phyloP scores from a whole-genome alignment of 1,139 yeast species.

The Yamadazyma dendronema region DNA sequence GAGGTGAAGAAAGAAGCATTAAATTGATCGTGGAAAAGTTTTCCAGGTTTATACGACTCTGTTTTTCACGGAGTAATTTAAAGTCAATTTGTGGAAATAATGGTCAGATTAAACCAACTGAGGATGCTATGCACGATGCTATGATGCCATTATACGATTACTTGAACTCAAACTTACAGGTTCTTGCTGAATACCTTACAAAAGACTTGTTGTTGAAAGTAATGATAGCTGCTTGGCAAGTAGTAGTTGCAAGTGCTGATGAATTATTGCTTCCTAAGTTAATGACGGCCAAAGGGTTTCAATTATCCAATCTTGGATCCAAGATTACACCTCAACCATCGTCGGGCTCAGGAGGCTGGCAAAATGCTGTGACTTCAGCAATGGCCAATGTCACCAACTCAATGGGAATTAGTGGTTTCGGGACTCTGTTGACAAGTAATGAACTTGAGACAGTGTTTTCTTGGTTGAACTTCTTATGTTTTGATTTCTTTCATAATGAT shows the following conservation, averaged over 20 bases:
- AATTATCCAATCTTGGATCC: slow-evolving; percentile 22
- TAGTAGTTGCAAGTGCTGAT: slow-evolving; percentile 64
- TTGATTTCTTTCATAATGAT: slow-evolving; percentile 74
- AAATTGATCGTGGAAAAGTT: slow-evolving; percentile 67
- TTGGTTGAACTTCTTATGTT: slow-evolving; percentile 67
- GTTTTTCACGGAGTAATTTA: slow-evolving; percentile 46
- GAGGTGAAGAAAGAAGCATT: slow-evolving; percentile 64
- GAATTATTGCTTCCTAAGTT: slow-evolving; percentile 68
- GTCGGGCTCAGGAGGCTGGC: slow-evolving; percentile 35
- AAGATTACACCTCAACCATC: slow-evolving; percentile 15
- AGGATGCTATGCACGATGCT: slow-evolving; percentile 61
- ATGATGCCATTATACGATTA: slow-evolving; percentile 75
- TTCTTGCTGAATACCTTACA: slow-evolving; percentile 64
- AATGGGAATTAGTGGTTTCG: slow-evolving; percentile 47
- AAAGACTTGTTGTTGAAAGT: slow-evolving; percentile 59
- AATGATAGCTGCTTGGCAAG: slow-evolving; percentile 77
- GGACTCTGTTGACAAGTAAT: slow-evolving; percentile 52
- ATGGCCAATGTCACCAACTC: slow-evolving; percentile 48
- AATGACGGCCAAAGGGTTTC: slow-evolving; percentile 52
- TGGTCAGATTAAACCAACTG: slow-evolving; percentile 46
- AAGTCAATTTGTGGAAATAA: slow-evolving; percentile 52
- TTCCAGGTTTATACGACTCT: slow-evolving; percentile 38
- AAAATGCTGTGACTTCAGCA: slow-evolving; percentile 47
- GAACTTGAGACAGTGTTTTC: slow-evolving; percentile 71
- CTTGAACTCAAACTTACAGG: slow-evolving; percentile 65